Base-by-base conservation (phyloP, 2,329 filamentous ascomycete genomes). In the Endocalyx cinctus region DNA sequence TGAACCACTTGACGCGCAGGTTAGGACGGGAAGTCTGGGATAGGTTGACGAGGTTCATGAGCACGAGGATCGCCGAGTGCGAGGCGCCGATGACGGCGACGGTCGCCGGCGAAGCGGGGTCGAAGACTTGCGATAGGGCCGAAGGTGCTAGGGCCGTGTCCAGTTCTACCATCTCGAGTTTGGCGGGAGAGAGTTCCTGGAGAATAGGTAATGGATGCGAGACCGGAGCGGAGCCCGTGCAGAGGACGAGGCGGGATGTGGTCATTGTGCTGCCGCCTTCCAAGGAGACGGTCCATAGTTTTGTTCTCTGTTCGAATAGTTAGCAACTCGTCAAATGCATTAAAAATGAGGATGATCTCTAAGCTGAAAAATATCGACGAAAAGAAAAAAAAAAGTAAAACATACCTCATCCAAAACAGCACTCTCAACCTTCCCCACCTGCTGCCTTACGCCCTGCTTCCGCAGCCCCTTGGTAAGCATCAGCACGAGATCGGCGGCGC, bases 1-100 rank as follows among this genome's bases (percentile, higher is more conserved):
- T 77, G 55, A 82, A 79, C 77, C 77, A 82, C 46, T 72, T 74
- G 34, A 81, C 63, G 18, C 64, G 66, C 3, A 82, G 61, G 5
- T 65, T 50, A 0, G 72, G 69, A 39, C 79, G 74, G 1, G 66
- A 66, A 18, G 63, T 62, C 15, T 55, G 55, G 10, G 70, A 70
- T 5, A 81, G 62, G 5, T 70, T 63, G 51, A 70, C 67, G 10
- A 82, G 65, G 50, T 82, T 81, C 51, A 74, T 67, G 12, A 82
- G 67, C 16, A 78, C 75, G 8, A 82, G 63, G 29, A 82, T 74
- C 10, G 77, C 77, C 27, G 72, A 77, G 55, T 82, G 77, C 2
- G 76, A 80, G 27, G 75, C 75, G 19, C 77, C 77, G 8, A 82
- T 63, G 8, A 82, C 73, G 10, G 65, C 75, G 12, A 82, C 55